A percentile compares a stretch with the other conserved stretches of the same genome.
Conservation (phyloP, 129 eudicot species). For the Erigeron canadensis region DNA sequence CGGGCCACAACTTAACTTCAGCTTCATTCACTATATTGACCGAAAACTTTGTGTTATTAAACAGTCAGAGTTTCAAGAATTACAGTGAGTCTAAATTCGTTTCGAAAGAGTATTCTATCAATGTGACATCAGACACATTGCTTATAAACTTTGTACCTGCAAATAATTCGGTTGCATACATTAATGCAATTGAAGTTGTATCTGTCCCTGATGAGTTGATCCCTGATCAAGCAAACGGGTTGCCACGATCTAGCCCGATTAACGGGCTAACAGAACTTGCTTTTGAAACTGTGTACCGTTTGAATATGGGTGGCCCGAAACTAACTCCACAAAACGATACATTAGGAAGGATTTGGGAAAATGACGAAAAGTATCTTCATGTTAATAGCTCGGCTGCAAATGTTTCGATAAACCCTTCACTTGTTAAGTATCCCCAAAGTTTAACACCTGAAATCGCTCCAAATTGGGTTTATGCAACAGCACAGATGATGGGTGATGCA, state of each 20-base stretch:
- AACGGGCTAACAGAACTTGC: slow-evolving; percentile 65
- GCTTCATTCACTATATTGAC: slow-evolving; percentile 76
- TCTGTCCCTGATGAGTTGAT: slow-evolving; percentile 70
- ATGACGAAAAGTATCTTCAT: slow-evolving; percentile 82
- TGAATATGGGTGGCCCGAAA: slow-evolving; percentile 92
- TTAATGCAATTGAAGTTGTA: slow-evolving; percentile 91
- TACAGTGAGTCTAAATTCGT: slow-evolving; percentile 54
- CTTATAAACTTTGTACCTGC: slow-evolving; percentile 65
- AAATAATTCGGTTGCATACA: slow-evolving; percentile 74
- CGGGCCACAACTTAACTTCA: slow-evolving; percentile 60
- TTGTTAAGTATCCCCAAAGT: slow-evolving; percentile 49
- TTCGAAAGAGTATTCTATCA: slow-evolving; percentile 69
- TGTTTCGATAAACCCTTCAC: slow-evolving; percentile 65
- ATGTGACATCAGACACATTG: slow-evolving; percentile 66
- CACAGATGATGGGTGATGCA: slow-evolving; percentile 83
- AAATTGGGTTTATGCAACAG: slow-evolving; percentile 86
- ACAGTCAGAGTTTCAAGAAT: slow-evolving; percentile 55
- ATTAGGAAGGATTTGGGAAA: slow-evolving; percentile 89
- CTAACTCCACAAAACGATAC: slow-evolving; percentile 80
- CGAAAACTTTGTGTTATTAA: slow-evolving; percentile 76
- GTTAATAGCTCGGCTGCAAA: slow-evolving; percentile 87
- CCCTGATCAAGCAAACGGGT: slow-evolving; percentile 63
- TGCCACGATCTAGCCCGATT: slow-evolving; percentile 45
- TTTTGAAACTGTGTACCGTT: slow-evolving; percentile 78
- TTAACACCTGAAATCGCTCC: slow-evolving; percentile 74